Base-by-base conservation (phyloP, 208 protist genomes). In the Acanthamoeba royreba region DNA sequence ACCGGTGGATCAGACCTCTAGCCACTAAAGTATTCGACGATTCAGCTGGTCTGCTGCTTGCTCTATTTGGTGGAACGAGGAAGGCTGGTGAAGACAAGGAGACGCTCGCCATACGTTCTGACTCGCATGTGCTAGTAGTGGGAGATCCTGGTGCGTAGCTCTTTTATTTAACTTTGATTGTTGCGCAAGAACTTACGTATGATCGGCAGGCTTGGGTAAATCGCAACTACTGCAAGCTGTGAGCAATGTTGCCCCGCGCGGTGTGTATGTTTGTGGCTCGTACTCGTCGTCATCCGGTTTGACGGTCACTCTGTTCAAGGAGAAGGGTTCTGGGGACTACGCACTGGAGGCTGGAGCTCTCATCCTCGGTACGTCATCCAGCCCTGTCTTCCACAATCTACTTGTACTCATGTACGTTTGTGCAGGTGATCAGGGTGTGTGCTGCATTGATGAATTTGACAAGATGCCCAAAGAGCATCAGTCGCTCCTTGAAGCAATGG, bases 381-480 rank as follows among this genome's bases (percentile, higher is more conserved):
- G 49, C 13, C 49, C 49, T 19, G 11, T 72, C 31, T 35, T 7
- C 46, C 22, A 25, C 8, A 31, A 11, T 0, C 8, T 31, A 45
- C 22, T 74, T 1, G 5, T 85, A 33, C 43, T 86, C 7, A 22
- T 55, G 81, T 19, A 28, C n/a, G n/a, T n/a, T n/a, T n/a, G n/a
- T n/a, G n/a, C 99, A 86, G 98, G 98, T 9, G 99, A 99, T 95
- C 98, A 99, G 47, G 99, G 99, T 46, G 98, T 99, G 79, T 99
- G 99, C 96, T 97, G 99, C 63, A 99, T 99, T 92, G 99, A 99
- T 96, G 99, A 99, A 97, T 99, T 99, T 95, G 99, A 99, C 96
- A 99, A 99, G 96, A 98, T 98, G 97, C 96, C 96, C 9, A 96
- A 95, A 25, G 99, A 99, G 95, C 99, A 99, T 96, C 98, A 99